phyloP scores from a whole-genome alignment of 495 filamentous ascomycete species.

The Aspergillus panamensis region DNA sequence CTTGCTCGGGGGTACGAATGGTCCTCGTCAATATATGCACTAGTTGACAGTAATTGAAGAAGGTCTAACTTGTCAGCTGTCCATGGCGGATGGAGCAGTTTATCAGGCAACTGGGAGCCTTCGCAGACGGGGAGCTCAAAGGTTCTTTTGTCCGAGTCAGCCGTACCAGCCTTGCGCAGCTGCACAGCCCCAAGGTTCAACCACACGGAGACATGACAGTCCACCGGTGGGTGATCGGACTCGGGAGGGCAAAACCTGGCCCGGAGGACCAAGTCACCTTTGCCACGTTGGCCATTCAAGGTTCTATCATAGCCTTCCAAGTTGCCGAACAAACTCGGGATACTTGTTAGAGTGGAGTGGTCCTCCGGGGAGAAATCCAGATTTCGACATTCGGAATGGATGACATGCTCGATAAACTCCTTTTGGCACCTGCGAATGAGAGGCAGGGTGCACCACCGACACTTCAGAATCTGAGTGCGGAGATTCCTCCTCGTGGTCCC shows the following conservation, averaged over 20 bases:
- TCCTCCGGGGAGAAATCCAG: conserved; percentile 29
- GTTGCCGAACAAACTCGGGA: conserved; percentile 25
- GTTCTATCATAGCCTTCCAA: conserved; percentile 18
- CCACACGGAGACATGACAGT: conserved; percentile 35
- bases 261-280: conserved; percentile 34
- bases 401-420: conserved; percentile 36
- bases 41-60: conserved; percentile 31
- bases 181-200: conserved; percentile 38
- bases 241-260: conserved; percentile 4
- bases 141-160: conserved; percentile 29
- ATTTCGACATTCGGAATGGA: conserved; percentile 26
- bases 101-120: conserved; percentile 34
- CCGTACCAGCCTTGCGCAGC: conserved; percentile 19
- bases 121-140: conserved; percentile 31
- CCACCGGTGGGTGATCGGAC: conserved; percentile 12
- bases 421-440: conserved; percentile 41
- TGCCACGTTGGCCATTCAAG: conserved; percentile 24
- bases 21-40: conserved; percentile 39
- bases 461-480: conserved; percentile 37
- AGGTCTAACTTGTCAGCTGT: conserved; percentile 41
- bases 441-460: conserved; percentile 45
- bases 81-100: conserved; percentile 45
- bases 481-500: conserved; percentile 24
- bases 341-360: conserved; percentile 12
- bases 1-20: conserved; percentile 16